These are phyloP conservation scores for Pestalotiopsis sp. DNA, from an alignment of 2,329 filamentous ascomycete genomes.

Conservation along the genomic window DNA sequence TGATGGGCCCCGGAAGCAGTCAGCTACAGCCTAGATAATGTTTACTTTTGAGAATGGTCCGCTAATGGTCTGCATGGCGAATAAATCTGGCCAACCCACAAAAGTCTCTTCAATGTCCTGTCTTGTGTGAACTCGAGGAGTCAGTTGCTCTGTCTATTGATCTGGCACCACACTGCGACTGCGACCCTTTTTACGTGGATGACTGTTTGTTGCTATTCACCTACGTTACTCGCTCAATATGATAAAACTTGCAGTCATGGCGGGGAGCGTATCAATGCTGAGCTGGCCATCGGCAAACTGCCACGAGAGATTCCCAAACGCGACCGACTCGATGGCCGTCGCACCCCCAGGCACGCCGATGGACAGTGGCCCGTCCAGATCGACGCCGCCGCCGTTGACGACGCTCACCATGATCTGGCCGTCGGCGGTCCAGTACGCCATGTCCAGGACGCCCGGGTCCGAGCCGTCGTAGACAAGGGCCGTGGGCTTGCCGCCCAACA, in stretches of 20 bases:
- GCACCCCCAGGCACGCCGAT: slow-evolving; percentile 20
- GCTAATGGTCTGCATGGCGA: not conserved
- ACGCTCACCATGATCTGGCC: slow-evolving; percentile 37
- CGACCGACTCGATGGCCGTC: slow-evolving; percentile 21
- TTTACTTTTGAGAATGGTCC: not conserved
- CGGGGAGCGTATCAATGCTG: slow-evolving; percentile 28
- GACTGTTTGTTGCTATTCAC: no score
- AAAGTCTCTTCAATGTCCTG: no score
- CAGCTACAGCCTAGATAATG: not conserved
- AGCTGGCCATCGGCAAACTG: slow-evolving; percentile 24
- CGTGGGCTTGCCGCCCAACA: slow-evolving; percentile 34
- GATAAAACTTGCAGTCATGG: slow-evolving; percentile 35
- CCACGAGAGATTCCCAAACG: slow-evolving; percentile 29
- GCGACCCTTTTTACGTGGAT: no score
- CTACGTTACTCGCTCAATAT: slow-evolving; percentile 26
- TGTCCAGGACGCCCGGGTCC: slow-evolving; percentile 28
- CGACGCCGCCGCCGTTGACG: slow-evolving; percentile 33
- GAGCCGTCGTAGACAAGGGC: not conserved
- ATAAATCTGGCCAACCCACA: slow-evolving; percentile 11
- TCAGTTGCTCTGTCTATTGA: no score
- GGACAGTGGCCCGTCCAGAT: slow-evolving; percentile 18
- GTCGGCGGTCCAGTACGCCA: slow-evolving; percentile 36
- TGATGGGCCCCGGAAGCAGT: not conserved
- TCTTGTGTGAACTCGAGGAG: no score
- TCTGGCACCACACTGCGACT: no score